phyloP scores from a whole-genome alignment of 2,329 filamentous ascomycete genomes.

The Microdochium paspali region DNA sequence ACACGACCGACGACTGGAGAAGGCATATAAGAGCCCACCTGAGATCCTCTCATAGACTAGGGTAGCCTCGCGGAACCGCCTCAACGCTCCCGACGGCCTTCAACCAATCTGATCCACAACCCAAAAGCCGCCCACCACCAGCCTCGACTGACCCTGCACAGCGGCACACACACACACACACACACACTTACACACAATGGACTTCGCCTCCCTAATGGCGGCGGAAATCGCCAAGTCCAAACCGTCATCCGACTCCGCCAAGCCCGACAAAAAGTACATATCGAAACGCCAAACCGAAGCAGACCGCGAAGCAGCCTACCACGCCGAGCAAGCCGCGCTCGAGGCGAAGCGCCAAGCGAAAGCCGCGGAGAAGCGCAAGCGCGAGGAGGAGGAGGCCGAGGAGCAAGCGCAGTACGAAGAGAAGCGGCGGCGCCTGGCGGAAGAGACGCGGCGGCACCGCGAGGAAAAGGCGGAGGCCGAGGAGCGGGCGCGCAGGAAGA shows the following conservation, averaged over 20 bases:
- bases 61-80: too few relatives aligned
- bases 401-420: constrained; percentile 65
- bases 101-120: too few relatives aligned
- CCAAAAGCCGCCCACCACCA: too few relatives aligned
- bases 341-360: constrained; percentile 63
- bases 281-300: constrained; percentile 82
- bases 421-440: constrained; percentile 71
- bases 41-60: too few relatives aligned
- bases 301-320: constrained; percentile 69
- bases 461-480: constrained; percentile 67
- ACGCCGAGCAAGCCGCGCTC: constrained; percentile 67
- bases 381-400: constrained; percentile 73
- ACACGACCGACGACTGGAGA: too few relatives aligned
- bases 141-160: too few relatives aligned
- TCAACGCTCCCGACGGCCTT: too few relatives aligned
- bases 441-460: constrained; percentile 61
- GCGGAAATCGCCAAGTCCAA: constrained; percentile 84
- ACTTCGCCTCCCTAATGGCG: constrained; percentile 90
- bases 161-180: too few relatives aligned
- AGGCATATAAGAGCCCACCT: too few relatives aligned
- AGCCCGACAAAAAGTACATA: constrained; percentile 61
- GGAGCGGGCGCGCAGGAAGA: constrained; percentile 62
- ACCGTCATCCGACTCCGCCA: constrained; percentile 10
- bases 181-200: constrained; percentile 49
- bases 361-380: constrained; percentile 71